These are phyloP conservation scores for Tricholoma saponaceum DNA, from an alignment of 768 basidiomycete genomes.

Conservation along the genomic window DNA sequence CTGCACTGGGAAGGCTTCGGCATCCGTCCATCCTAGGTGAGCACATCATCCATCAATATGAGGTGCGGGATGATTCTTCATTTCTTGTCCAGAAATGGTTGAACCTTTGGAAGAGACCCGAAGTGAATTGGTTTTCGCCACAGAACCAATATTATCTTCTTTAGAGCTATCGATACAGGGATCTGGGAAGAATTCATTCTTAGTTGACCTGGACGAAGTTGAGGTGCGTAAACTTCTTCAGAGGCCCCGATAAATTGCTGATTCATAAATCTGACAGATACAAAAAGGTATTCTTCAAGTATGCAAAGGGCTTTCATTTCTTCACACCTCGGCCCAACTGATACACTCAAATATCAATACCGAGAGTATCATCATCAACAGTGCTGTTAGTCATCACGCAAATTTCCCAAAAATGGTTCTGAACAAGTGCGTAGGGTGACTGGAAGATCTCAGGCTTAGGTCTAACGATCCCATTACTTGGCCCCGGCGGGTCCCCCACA, in stretches of 20 bases:
- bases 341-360: slow-evolving; percentile 90
- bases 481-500: slow-evolving; percentile 65
- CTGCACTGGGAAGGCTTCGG: slow-evolving; percentile 77
- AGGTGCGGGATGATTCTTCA: slow-evolving; percentile 4
- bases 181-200: slow-evolving; percentile 46
- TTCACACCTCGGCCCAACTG: slow-evolving; percentile 87
- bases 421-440: slow-evolving; percentile 62
- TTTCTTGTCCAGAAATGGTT: slow-evolving; percentile 72
- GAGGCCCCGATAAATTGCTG: slow-evolving; percentile 4
- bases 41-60: slow-evolving; percentile 12
- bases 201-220: slow-evolving; percentile 91
- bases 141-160: slow-evolving; percentile 84
- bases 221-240: slow-evolving; percentile 56
- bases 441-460: slow-evolving; percentile 96
- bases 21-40: slow-evolving; percentile 91
- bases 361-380: slow-evolving; percentile 87
- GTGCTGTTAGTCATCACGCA: slow-evolving; percentile 51
- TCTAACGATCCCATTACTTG: slow-evolving; percentile 72
- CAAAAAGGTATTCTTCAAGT: slow-evolving; percentile 96
- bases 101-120: slow-evolving; percentile 95
- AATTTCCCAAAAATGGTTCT: neutral
- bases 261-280: slow-evolving; percentile 46
- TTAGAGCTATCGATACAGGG: slow-evolving; percentile 74
- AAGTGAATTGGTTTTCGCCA: slow-evolving; percentile 86
- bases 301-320: slow-evolving; percentile 83